Evolutionary conservation across 768 basidiomycete genomes (phyloP), one percentile per base, ranked within the genome.

Genomic region (Tephrocybe sp.): DNA sequence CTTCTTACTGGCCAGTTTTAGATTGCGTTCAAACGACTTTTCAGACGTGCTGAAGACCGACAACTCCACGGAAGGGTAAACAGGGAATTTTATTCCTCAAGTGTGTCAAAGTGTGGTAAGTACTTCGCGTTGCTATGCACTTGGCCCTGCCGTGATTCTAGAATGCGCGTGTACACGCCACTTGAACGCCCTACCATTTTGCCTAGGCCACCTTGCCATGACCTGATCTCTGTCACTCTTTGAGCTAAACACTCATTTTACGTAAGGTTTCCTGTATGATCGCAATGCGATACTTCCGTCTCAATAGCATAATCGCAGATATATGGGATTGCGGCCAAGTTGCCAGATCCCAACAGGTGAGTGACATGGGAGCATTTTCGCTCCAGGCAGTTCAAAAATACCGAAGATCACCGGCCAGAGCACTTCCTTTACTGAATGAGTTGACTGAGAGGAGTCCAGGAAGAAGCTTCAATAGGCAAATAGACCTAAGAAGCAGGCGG

Each of bases 401-500:
- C 28, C 45, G 28, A 32, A 18, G 38, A 39, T 39, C 20, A 39
- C 38, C 39, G 21, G 44, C 50, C 43, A 54, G 49, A 40, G 34
- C 28, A 11, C 34, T 42, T 32, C 30, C 34, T 20, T 51, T 50
- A 42, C 44, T 34, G n/a, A 34, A 45, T 45, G 12, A 14, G 21
- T 50, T 48, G 33, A 40, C 50, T 40, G 40, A 48, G 48, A 37
- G 40, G 39, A 41, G 41, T 33, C 24, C 11, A 44, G 15, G 51
- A 54, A 59, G 56, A 55, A 55, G 50, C 40, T 34, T 36, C 45
- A 56, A 39, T 39, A 18, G 54, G 53, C 41, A 52, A 55, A 46
- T 30, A 49, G 50, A 49, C 37, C 45, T 45, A 24, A 54, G 58
- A 63, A 61, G 56, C 60, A 7, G 50, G 48, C 53, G 55, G 57